A percentile compares a stretch with the other conserved stretches of the same genome.
Evolutionary conservation across 176 grass and related monocot species (phyloP).

Genomic region (Typha latifolia): DNA sequence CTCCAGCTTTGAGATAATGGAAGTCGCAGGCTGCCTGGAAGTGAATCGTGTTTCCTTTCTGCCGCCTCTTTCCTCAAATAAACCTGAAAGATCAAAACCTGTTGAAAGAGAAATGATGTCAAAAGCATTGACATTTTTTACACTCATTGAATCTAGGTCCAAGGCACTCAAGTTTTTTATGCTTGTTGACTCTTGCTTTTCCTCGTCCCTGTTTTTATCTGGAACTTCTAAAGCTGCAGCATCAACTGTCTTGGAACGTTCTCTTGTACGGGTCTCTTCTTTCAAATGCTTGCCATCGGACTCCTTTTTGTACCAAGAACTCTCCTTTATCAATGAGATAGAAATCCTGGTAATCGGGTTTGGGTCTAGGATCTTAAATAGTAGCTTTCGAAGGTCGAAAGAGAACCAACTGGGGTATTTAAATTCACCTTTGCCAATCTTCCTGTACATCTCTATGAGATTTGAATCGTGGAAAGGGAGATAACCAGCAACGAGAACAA

Average conservation of each 20-base stretch:
- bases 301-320: constrained; percentile 54
- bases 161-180: constrained; percentile 76
- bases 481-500: constrained; percentile 79
- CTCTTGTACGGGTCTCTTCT: constrained; percentile 12
- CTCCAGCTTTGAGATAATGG: constrained; percentile 59
- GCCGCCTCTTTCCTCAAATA: constrained; percentile 58
- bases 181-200: constrained; percentile 42
- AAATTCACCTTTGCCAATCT: constrained; percentile 69
- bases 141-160: constrained; percentile 39
- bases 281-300: constrained; percentile 21
- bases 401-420: constrained; percentile 73
- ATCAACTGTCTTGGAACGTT: constrained; percentile 11
- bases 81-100: constrained; percentile 64
- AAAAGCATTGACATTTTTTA: constrained; percentile 82
- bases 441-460: constrained; percentile 92
- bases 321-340: constrained; percentile 66
- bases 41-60: constrained; percentile 58
- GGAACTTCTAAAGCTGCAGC: constrained; percentile 15
- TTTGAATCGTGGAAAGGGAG: constrained; percentile 91
- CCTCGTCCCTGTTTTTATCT: constrained; percentile 24
- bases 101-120: constrained; percentile 81
- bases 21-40: constrained; percentile 38
- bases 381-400: constrained; percentile 49
- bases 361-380: constrained; percentile 65
- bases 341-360: constrained; percentile 67